These are phyloP conservation scores for Casuarina cunninghamiana DNA, from an alignment of 306 rosid species.

Conservation along the genomic window DNA sequence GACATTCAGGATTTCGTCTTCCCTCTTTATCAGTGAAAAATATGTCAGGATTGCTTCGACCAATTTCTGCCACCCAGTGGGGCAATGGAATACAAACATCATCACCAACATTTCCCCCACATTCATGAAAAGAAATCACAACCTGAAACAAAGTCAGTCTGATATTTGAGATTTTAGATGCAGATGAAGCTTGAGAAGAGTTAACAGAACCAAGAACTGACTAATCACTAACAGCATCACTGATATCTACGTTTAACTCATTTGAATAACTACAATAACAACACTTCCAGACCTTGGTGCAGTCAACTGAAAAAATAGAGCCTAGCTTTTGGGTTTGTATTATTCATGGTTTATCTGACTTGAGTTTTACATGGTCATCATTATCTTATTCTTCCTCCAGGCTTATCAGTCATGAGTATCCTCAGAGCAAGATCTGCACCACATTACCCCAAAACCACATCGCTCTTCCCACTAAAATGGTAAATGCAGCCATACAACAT, in stretches of 20 bases:
- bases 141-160: constrained; percentile 52
- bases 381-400: background rate
- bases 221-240: constrained; percentile 1
- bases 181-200: constrained; percentile 26
- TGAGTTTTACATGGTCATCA: background rate
- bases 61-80: constrained; percentile 98
- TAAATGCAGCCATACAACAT: background rate
- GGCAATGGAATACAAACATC: constrained; percentile 96
- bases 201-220: background rate
- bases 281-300: background rate
- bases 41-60: constrained; percentile 92
- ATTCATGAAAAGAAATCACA: constrained; percentile 94
- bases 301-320: background rate
- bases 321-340: background rate
- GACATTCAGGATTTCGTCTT: constrained; percentile 96
- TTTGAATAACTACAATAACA: background rate
- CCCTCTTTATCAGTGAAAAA: constrained; percentile 96
- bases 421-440: background rate
- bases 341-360: background rate
- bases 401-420: background rate
- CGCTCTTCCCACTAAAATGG: background rate
- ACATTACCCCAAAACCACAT: background rate
- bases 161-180: constrained; percentile 23
- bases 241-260: background rate
- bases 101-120: constrained; percentile 97